Conservation (phyloP, 352 stramenopile genomes). For the Phytophthora megakarya region DNA sequence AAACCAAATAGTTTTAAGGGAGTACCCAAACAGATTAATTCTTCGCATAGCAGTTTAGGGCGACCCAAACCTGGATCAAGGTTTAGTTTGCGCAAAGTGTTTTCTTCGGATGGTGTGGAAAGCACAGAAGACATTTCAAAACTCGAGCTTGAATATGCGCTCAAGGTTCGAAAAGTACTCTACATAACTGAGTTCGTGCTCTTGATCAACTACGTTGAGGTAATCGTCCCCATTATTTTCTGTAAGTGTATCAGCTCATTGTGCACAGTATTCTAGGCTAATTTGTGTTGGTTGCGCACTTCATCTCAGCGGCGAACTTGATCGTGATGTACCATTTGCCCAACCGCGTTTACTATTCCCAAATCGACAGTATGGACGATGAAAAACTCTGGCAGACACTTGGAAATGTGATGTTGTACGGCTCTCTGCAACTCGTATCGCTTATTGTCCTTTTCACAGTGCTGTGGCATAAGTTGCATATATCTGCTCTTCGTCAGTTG, state of each 20-base stretch:
- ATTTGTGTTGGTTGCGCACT: neutral
- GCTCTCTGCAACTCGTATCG: constrained; percentile 42
- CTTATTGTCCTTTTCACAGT: constrained; percentile 35
- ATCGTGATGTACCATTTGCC: constrained; percentile 38
- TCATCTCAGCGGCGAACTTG: constrained; percentile 26
- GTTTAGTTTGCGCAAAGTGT: constrained; percentile 15
- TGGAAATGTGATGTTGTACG: constrained; percentile 42
- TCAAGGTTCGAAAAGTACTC: constrained; percentile 29
- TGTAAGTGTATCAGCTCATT: constrained; percentile 33
- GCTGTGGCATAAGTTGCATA: constrained; percentile 23
- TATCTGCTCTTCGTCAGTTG: constrained; percentile 38
- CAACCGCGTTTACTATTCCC: constrained; percentile 36
- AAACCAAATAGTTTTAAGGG: neutral
- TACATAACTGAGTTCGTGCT: constrained; percentile 54
- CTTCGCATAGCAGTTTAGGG: neutral
- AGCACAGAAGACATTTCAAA: neutral
- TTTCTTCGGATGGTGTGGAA: neutral
- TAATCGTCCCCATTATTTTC: constrained; percentile 48
- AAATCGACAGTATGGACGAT: constrained; percentile 30
- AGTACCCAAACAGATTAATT: neutral
- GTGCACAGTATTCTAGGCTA: neutral
- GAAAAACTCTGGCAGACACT: constrained; percentile 20
- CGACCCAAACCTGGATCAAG: neutral
- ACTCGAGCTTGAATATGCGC: constrained; percentile 28
- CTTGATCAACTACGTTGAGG: constrained; percentile 48